Percentiles rank a stretch among this genome's conserved stretches.
Conservation (phyloP, 83 land plant genomes). For the Isoetes engelmannii region DNA sequence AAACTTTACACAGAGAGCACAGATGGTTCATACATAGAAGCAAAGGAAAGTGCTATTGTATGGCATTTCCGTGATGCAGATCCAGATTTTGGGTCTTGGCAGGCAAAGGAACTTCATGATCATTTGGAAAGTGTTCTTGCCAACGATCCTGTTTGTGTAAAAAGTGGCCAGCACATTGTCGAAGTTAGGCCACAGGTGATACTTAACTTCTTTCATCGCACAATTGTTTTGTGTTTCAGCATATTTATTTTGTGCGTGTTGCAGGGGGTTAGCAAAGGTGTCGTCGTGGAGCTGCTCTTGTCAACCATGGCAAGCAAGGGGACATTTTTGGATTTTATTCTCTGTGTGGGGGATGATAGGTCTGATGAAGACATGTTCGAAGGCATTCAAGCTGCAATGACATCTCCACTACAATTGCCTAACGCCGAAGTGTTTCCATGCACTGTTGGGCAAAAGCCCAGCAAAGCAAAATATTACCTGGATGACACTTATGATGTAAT, state of each 20-base stretch:
- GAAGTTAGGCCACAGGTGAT: constrained; percentile 17
- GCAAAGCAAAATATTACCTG: constrained; percentile 48
- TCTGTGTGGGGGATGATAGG: constrained; percentile 73
- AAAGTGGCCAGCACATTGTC: constrained; percentile 39
- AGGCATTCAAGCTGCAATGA: constrained; percentile 30
- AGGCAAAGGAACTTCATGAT: constrained; percentile 20
- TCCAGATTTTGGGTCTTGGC: constrained; percentile 52
- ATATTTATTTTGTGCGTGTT: constrained; percentile 3
- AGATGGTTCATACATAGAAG: constrained; percentile 48
- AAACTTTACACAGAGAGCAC: constrained; percentile 27
- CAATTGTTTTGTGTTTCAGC: not conserved
- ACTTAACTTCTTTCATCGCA: not conserved
- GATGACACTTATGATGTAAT: constrained; percentile 54
- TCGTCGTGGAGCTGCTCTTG: constrained; percentile 49
- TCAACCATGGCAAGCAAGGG: constrained; percentile 25
- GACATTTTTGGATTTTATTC: constrained; percentile 51
- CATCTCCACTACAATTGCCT: constrained; percentile 21
- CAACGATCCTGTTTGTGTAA: constrained; percentile 69
- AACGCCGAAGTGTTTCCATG: constrained; percentile 41
- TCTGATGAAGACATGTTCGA: constrained; percentile 81
- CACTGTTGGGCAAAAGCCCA: constrained; percentile 18
- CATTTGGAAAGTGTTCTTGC: constrained; percentile 31
- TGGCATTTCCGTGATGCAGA: constrained; percentile 74
- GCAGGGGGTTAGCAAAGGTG: constrained; percentile 66
- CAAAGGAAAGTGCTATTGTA: constrained; percentile 58